phyloP scores from a whole-genome alignment of 176 grass and related monocot genomes.

The Chloris gayana region DNA sequence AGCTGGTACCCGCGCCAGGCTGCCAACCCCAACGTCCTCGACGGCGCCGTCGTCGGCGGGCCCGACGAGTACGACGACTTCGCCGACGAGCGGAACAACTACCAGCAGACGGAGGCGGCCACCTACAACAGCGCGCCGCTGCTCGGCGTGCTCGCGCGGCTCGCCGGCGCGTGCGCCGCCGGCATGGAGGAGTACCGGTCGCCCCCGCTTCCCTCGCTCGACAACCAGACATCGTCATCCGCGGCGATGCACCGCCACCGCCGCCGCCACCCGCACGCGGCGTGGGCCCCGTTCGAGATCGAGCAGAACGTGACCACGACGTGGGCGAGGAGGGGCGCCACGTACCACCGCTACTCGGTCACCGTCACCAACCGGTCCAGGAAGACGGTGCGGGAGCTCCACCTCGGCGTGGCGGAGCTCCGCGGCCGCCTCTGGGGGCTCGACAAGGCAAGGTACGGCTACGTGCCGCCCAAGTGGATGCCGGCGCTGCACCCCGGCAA shows the following conservation, averaged over 20 bases:
- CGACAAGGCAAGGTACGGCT: slow-evolving; percentile 65
- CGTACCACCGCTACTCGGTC: slow-evolving; percentile 61
- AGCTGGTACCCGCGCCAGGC: slow-evolving; percentile 59
- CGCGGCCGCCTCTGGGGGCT: slow-evolving; percentile 72
- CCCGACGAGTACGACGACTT: slow-evolving; percentile 88
- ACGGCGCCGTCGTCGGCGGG: slow-evolving; percentile 88
- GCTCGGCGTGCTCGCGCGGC: slow-evolving; percentile 80
- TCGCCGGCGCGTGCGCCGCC: slow-evolving; percentile 53
- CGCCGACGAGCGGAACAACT: slow-evolving; percentile 86
- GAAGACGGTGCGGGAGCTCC: slow-evolving; percentile 70
- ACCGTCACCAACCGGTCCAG: slow-evolving; percentile 74
- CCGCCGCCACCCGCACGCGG: neutral
- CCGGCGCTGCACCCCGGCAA: slow-evolving; percentile 54
- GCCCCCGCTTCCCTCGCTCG: too few relatives aligned
- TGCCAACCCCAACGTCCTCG: slow-evolving; percentile 72
- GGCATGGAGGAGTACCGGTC: slow-evolving; percentile 54
- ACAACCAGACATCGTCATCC: neutral
- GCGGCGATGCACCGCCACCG: neutral
- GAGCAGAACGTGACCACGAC: slow-evolving; percentile 67
- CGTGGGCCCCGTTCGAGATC: slow-evolving; percentile 39
- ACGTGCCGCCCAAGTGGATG: slow-evolving; percentile 66
- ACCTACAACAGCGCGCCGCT: slow-evolving; percentile 94
- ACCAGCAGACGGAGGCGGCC: slow-evolving; percentile 87
- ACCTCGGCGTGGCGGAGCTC: slow-evolving; percentile 66
- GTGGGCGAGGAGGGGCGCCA: slow-evolving; percentile 45